A percentile compares a stretch with the other conserved stretches of the same genome.
phyloP scores from a whole-genome alignment of 2,329 filamentous ascomycete species.

The Dichotomopilus funicola region DNA sequence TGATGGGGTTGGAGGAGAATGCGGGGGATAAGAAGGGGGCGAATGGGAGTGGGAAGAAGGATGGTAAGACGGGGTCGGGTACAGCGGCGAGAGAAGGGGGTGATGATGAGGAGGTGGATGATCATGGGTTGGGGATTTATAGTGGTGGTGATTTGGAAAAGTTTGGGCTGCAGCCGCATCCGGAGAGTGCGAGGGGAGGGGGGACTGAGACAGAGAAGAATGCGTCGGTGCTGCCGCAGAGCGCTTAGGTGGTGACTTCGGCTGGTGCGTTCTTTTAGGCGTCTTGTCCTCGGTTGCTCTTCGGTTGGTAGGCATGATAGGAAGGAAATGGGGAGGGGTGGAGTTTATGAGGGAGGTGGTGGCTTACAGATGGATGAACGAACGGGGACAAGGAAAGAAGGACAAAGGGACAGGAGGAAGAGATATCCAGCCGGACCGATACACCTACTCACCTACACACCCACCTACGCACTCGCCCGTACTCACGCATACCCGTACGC shows the following conservation, averaged over 20 bases:
- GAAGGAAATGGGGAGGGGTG: too few relatives aligned
- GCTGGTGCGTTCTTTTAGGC: background rate
- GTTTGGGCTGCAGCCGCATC: slow-evolving; percentile 27
- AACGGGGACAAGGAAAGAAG: too few relatives aligned
- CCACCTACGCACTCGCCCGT: too few relatives aligned
- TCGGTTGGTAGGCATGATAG: too few relatives aligned
- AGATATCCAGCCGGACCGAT: too few relatives aligned
- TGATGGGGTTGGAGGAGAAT: slow-evolving; percentile 55
- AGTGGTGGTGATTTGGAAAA: slow-evolving; percentile 41
- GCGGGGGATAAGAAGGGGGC: slow-evolving; percentile 15
- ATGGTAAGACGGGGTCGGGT: slow-evolving; percentile 23
- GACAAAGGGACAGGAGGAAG: too few relatives aligned
- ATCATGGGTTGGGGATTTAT: slow-evolving; percentile 39
- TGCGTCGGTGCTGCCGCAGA: slow-evolving; percentile 26
- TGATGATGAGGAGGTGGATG: slow-evolving; percentile 12
- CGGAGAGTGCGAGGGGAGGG: slow-evolving; percentile 27
- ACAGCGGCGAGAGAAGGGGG: slow-evolving; percentile 34
- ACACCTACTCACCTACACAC: too few relatives aligned
- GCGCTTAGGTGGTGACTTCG: slow-evolving; percentile 22
- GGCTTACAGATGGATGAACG: too few relatives aligned
- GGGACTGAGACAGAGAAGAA: slow-evolving; percentile 22
- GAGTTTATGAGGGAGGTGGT: too few relatives aligned
- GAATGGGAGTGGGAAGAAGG: slow-evolving; percentile 40
- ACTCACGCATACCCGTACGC: too few relatives aligned
- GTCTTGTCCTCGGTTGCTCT: too few relatives aligned